These are phyloP conservation scores for Waltiozyma sp. DNA, from an alignment of 1,139 yeast species.

Conservation along the genomic window DNA sequence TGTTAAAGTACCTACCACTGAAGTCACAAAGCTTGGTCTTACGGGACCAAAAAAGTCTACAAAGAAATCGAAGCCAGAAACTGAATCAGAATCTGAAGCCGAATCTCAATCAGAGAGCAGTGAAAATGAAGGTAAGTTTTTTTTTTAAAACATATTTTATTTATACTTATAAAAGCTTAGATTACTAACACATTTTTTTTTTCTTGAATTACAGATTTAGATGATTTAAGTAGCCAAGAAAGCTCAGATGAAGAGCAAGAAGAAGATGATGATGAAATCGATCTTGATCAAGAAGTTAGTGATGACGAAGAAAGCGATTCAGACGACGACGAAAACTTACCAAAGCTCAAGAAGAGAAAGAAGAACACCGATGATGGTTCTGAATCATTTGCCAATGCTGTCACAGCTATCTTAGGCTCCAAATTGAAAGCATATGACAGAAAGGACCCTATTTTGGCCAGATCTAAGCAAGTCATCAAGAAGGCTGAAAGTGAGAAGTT, in stretches of 20 bases:
- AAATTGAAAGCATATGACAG: conserved; percentile 82
- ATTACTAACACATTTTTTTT: background rate
- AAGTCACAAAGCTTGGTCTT: background rate
- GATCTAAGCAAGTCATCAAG: conserved; percentile 56
- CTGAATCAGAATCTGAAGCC: conserved; percentile 2
- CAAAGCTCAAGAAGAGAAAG: conserved; percentile 38
- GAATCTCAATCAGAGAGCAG: conserved; percentile 1
- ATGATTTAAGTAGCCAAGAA: conserved; percentile 1
- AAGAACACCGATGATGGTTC: conserved; percentile 59
- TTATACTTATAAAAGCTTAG: too few relatives aligned
- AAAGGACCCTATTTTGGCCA: conserved; percentile 79
- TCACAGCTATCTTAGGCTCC: conserved; percentile 75
- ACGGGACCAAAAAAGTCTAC: conserved; percentile 1
- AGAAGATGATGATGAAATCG: conserved; percentile 13
- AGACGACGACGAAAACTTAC: conserved; percentile 30
- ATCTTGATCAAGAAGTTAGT: conserved; percentile 14
- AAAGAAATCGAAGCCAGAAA: conserved; percentile 1
- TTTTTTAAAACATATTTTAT: too few relatives aligned
- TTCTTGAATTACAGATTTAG: background rate
- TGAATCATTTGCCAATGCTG: conserved; percentile 68
- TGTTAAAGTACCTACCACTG: conserved; percentile 5
- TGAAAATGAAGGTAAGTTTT: conserved; percentile 3
- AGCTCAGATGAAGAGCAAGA: conserved; percentile 10
- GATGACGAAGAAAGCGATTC: conserved; percentile 21
- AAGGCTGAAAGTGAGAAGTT: conserved; percentile 72